Conservation (phyloP, 768 basidiomycete species). For the Auriscalpium microsporum region DNA sequence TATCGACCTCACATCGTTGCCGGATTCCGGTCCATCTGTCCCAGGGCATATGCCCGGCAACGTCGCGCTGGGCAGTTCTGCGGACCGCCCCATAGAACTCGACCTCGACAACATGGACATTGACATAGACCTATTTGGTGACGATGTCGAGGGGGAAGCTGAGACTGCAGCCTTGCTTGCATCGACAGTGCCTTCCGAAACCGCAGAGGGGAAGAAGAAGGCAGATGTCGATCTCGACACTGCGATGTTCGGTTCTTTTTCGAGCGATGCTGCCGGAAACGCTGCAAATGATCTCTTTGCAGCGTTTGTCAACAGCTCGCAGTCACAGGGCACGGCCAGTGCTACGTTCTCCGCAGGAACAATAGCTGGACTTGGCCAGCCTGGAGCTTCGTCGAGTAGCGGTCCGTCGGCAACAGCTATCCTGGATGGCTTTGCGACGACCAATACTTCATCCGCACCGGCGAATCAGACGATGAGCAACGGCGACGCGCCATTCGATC, state of each 20-base stretch:
- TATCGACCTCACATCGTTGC: constrained; percentile 45
- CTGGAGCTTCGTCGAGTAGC: background rate
- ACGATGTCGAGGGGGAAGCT: background rate
- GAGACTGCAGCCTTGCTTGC: background rate
- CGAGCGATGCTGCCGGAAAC: background rate
- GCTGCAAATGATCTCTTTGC: background rate
- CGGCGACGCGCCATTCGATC: constrained; percentile 34
- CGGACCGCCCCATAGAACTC: constrained; percentile 76
- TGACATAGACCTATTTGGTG: constrained; percentile 31
- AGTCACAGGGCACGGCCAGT: background rate
- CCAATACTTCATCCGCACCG: constrained; percentile 17
- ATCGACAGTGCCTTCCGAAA: background rate
- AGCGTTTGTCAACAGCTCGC: background rate
- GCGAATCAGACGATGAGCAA: constrained; percentile 10
- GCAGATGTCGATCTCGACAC: background rate
- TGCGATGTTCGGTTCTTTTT: background rate
- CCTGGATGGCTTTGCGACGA: constrained; percentile 35
- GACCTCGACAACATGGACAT: constrained; percentile 65
- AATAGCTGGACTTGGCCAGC: background rate
- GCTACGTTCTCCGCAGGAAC: background rate
- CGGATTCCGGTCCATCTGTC: constrained; percentile 14
- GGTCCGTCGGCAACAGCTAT: constrained; percentile 13
- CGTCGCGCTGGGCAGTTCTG: constrained; percentile 46
- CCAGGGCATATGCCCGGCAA: constrained; percentile 28
- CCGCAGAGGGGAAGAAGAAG: background rate